A percentile compares a stretch with the other conserved stretches of the same genome.
phyloP scores from a whole-genome alignment of 2,329 filamentous ascomycete species.

The Stemphylium vesicarium region DNA sequence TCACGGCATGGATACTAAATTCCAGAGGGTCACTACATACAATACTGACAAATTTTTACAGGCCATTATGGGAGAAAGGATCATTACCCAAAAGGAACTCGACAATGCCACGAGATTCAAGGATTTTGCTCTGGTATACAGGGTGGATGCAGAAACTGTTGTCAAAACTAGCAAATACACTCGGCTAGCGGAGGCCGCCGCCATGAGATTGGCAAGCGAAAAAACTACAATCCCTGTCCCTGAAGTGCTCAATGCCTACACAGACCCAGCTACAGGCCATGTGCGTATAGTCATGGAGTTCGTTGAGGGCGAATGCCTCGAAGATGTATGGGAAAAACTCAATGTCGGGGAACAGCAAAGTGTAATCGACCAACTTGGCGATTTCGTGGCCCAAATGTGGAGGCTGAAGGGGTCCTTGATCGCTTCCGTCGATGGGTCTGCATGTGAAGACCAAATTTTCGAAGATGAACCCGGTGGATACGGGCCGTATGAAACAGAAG shows the following conservation, averaged over 20 bases:
- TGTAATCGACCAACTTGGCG: constrained; percentile 4
- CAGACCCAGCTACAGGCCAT: constrained; percentile 9
- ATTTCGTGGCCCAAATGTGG: no score
- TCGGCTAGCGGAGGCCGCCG: background rate
- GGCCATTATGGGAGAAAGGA: background rate
- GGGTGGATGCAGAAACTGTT: background rate
- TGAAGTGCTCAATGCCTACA: constrained; percentile 15
- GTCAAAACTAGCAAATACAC: background rate
- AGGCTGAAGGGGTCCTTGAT: no score
- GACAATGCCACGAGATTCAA: background rate
- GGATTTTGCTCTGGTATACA: background rate
- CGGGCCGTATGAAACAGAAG: no score
- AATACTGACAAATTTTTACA: no score
- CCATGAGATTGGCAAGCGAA: background rate
- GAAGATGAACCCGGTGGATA: no score
- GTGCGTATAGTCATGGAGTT: constrained; percentile 25
- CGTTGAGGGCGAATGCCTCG: constrained; percentile 19
- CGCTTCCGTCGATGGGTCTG: no score
- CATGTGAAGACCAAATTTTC: no score
- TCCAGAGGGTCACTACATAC: no score
- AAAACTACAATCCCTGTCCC: background rate
- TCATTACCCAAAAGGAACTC: background rate
- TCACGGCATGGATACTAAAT: no score
- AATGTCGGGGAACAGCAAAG: background rate
- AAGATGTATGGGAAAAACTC: background rate